Evolutionary conservation across 2,329 filamentous ascomycete species (phyloP).

Genomic region (Venturia oleaginea): DNA sequence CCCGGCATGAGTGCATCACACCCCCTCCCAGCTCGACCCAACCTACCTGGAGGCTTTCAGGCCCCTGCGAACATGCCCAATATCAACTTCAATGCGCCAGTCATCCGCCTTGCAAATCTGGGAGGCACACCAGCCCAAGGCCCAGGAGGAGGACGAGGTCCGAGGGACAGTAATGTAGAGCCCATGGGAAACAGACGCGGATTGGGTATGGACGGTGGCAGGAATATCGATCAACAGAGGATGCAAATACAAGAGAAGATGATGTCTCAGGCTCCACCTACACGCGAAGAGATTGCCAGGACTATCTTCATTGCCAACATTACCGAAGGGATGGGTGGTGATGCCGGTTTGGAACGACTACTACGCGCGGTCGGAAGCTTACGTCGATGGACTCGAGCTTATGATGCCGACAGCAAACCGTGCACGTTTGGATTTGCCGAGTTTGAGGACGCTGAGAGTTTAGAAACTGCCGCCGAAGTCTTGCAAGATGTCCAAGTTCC

Average conservation of each 20-base stretch:
- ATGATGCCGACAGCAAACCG: constrained; percentile 69
- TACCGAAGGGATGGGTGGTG: constrained; percentile 65
- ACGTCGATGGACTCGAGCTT: constrained; percentile 74
- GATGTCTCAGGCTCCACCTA: constrained; percentile 70
- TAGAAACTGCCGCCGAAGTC: constrained; percentile 76
- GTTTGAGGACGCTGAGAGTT: constrained; percentile 82
- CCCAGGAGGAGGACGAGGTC: constrained; percentile 34
- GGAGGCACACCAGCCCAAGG: constrained; percentile 51
- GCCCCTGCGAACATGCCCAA: constrained; percentile 87
- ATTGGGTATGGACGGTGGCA: constrained; percentile 43
- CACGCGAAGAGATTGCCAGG: constrained; percentile 79
- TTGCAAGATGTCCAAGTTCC: constrained; percentile 77
- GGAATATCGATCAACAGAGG: constrained; percentile 51
- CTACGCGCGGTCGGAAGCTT: constrained; percentile 68
- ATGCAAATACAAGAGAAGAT: constrained; percentile 58
- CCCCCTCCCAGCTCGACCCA: constrained; percentile 69
- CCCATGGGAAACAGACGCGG: constrained; percentile 36
- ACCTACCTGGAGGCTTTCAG: constrained; percentile 76
- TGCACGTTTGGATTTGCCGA: constrained; percentile 92
- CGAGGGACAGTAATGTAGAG: constrained; percentile 37
- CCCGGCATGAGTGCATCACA: constrained; percentile 68
- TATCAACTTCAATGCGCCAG: constrained; percentile 95
- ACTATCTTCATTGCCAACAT: constrained; percentile 88
- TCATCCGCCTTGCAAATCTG: constrained; percentile 83
- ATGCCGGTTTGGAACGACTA: constrained; percentile 70